Conservation (phyloP, 139 green algal species). For the Raphidocelis subcapitata region DNA sequence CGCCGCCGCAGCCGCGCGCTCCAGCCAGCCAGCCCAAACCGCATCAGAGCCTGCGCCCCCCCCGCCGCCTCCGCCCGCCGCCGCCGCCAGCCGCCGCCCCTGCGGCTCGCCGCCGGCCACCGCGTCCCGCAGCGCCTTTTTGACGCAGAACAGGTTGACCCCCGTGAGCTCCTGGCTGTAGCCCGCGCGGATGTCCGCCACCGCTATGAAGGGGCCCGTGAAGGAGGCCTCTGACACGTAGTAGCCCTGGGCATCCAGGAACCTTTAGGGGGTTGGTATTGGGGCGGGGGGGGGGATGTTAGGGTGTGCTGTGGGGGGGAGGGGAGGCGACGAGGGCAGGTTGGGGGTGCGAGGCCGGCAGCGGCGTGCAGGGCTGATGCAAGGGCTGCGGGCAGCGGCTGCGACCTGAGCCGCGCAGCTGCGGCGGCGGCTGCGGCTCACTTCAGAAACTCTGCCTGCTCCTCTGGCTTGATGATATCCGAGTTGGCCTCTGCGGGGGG, state of each 20-base stretch:
- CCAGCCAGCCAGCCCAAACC: too few relatives aligned
- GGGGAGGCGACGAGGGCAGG: too few relatives aligned
- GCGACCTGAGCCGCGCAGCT: background rate
- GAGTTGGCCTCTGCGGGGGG: slow-evolving; percentile 2
- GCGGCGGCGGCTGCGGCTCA: background rate
- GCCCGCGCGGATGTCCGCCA: background rate
- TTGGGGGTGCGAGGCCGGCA: too few relatives aligned
- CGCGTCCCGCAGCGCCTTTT: background rate
- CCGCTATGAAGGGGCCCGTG: background rate
- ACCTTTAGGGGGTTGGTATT: background rate
- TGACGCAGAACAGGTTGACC: slow-evolving; percentile 11
- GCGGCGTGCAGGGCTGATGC: too few relatives aligned
- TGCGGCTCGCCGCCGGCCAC: too few relatives aligned
- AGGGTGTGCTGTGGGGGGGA: too few relatives aligned
- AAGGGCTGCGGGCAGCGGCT: background rate
- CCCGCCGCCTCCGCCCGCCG: too few relatives aligned
- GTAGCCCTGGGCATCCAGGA: slow-evolving; percentile 4
- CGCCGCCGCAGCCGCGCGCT: too few relatives aligned
- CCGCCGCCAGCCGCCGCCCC: too few relatives aligned
- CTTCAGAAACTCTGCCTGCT: slow-evolving; percentile 5
- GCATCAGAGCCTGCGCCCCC: too few relatives aligned
- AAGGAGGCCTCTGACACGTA: background rate
- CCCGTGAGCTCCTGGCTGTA: background rate
- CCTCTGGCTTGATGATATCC: background rate
- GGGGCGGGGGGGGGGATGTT: too few relatives aligned